Evolutionary conservation across 441 rosid genomes (phyloP).

Genomic region (Erysimum cheiri): DNA sequence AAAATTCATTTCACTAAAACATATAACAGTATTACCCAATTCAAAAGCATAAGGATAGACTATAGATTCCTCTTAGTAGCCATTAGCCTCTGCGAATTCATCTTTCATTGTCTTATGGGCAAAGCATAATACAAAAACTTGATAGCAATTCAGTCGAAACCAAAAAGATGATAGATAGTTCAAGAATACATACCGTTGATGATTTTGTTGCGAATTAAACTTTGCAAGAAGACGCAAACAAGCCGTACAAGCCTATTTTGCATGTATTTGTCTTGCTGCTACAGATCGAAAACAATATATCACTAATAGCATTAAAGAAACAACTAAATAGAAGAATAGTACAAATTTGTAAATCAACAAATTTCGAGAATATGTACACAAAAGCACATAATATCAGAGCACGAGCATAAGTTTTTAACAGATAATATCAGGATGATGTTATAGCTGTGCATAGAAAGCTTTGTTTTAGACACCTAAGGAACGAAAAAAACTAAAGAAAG

Average conservation of each 20-base stretch:
- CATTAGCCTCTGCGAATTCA: neutral
- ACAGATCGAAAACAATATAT: conserved; percentile 37
- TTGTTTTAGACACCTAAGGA: neutral
- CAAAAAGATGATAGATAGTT: neutral
- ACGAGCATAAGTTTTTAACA: conserved; percentile 2
- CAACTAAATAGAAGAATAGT: neutral
- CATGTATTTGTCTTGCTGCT: conserved; percentile 95
- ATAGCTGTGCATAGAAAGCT: conserved; percentile 14
- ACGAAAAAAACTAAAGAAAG: conserved; percentile 17
- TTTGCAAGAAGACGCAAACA: conserved; percentile 96
- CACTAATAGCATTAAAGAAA: conserved; percentile 27
- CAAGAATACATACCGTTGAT: conserved; percentile 70
- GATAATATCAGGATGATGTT: neutral
- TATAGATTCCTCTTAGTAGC: neutral
- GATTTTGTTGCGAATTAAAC: conserved; percentile 86
- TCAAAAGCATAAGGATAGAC: neutral
- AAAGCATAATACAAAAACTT: conserved; percentile 18
- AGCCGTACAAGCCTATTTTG: conserved; percentile 98
- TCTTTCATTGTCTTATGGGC: neutral
- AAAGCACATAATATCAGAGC: neutral
- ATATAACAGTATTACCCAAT: neutral
- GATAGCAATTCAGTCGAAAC: conserved; percentile 6
- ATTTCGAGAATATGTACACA: neutral
- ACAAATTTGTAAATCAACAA: conserved; percentile 11
- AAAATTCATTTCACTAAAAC: neutral